Evolutionary conservation across 225 moss, liverwort and hornwort species (phyloP).

Genomic region (Asterella californica): DNA sequence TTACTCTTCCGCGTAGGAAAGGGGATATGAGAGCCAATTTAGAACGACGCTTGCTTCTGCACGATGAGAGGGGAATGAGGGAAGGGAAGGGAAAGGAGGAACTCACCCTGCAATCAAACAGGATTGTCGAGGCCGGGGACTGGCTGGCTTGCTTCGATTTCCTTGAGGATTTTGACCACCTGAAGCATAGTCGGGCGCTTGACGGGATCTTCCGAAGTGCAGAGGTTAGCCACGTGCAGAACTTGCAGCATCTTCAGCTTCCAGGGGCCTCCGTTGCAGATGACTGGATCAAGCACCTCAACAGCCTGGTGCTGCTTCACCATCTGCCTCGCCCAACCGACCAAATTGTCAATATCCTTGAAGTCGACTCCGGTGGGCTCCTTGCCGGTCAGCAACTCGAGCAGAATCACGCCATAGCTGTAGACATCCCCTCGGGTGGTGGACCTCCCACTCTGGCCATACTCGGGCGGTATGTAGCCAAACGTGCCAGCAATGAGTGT

Average conservation of each 20-base stretch:
- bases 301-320: slow-evolving; percentile 56
- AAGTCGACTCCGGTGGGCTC: slow-evolving; percentile 85
- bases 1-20: too few species aligned
- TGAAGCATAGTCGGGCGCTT: slow-evolving; percentile 76
- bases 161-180: slow-evolving; percentile 78
- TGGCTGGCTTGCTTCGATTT: slow-evolving; percentile 57
- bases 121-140: slow-evolving; percentile 22
- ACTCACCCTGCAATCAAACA: slow-evolving; percentile 19
- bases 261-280: slow-evolving; percentile 54
- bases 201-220: slow-evolving; percentile 73
- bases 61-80: background rate
- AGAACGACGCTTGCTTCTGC: too few species aligned
- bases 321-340: slow-evolving; percentile 72
- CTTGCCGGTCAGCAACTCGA: slow-evolving; percentile 81
- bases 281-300: slow-evolving; percentile 59
- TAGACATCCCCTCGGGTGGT: slow-evolving; percentile 86
- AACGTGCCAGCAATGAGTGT: slow-evolving; percentile 85
- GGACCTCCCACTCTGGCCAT: slow-evolving; percentile 82
- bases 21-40: too few species aligned
- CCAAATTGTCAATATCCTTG: slow-evolving; percentile 68
- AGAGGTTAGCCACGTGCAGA: slow-evolving; percentile 64
- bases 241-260: slow-evolving; percentile 66
- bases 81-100: background rate
- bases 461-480: slow-evolving; percentile 90
- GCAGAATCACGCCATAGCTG: slow-evolving; percentile 78